Base-by-base conservation (phyloP, 2,329 filamentous ascomycete species). In the Penicillium sclerotiorum region DNA sequence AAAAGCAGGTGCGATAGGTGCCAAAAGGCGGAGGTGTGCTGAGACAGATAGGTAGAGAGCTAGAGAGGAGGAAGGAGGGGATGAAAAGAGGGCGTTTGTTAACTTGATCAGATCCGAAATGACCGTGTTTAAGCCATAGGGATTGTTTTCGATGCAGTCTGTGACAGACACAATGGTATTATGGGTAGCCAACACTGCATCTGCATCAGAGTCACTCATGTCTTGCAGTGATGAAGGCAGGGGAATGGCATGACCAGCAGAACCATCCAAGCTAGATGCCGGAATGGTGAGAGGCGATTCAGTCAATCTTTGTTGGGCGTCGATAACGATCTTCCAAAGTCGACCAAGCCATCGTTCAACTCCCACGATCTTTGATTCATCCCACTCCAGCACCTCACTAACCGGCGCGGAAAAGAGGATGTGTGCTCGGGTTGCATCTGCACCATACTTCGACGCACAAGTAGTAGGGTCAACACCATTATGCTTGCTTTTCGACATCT, bases 401-500 rank as follows among this genome's bases (percentile, higher is more conserved):
- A 95, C 88, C 0, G 91, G 90, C 1, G 91, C 91, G 61, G 92
- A 88, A 75, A 96, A 95, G 6, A 96, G 79, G 66, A 96, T 89
- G 66, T 96, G 91, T 4, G 90, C 90, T 48, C 91, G 80, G 2
- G 89, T 91, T 5, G 89, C 86, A 68, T 96, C 91, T 1, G 90
- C 89, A 18, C 91, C 91, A 60, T 94, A 87, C 58, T 82, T 84
- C 7, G 78, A 73, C 49, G 94, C 89, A 56, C 87, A 88, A 0
- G 75, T 77, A 0, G 82, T 84, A 0, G 91, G 91, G 64, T 95
- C 90, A 6, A 95, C 89, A 21, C 91, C 91, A 64, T 96, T 96
- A 73, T 94, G 80, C 70, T 96, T 96, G 62, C 89, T 95, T 73
- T 96, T 96, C 32, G 89, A 94, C 91, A 96, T 96, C 67, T 96